Conservation (phyloP, 2,329 filamentous ascomycete species). For the Plectosphaerella cucumerina region DNA sequence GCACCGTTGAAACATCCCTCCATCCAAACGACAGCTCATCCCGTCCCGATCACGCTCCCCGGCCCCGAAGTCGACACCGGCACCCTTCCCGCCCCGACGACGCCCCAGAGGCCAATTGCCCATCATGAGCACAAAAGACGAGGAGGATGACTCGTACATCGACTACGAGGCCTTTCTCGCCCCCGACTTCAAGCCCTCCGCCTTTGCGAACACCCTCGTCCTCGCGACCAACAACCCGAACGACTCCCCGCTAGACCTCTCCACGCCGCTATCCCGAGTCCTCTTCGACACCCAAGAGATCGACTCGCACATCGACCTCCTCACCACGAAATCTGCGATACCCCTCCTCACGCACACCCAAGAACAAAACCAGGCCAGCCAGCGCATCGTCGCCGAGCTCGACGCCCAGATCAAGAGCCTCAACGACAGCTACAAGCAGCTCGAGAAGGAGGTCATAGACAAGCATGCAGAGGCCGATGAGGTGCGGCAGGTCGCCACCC, state of each 20-base stretch:
- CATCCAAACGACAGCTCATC: background rate
- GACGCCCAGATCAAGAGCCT: slow-evolving; percentile 76
- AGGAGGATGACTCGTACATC: slow-evolving; percentile 76
- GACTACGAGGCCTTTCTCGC: slow-evolving; percentile 91
- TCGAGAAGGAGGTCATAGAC: slow-evolving; percentile 81
- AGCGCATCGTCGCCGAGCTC: slow-evolving; percentile 68
- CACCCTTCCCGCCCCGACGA: background rate
- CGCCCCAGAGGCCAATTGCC: too few species aligned
- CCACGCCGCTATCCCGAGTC: slow-evolving; percentile 86
- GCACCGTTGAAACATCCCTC: background rate
- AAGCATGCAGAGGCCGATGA: slow-evolving; percentile 84
- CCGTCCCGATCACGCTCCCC: background rate
- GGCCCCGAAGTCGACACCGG: background rate
- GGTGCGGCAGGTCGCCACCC: slow-evolving; percentile 70
- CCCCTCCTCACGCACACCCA: slow-evolving; percentile 77
- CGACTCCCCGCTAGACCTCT: slow-evolving; percentile 86
- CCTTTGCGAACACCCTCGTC: slow-evolving; percentile 86
- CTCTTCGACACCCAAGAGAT: slow-evolving; percentile 97
- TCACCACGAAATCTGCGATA: slow-evolving; percentile 80
- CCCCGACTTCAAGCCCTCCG: slow-evolving; percentile 72
- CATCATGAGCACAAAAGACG: slow-evolving; percentile 28
- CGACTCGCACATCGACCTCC: slow-evolving; percentile 87
- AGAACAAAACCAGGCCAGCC: slow-evolving; percentile 67
- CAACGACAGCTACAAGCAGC: slow-evolving; percentile 77
- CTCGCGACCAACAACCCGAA: slow-evolving; percentile 87